Conservation (phyloP, 345 rosid genomes). For the Pseudoturritis turrita region DNA sequence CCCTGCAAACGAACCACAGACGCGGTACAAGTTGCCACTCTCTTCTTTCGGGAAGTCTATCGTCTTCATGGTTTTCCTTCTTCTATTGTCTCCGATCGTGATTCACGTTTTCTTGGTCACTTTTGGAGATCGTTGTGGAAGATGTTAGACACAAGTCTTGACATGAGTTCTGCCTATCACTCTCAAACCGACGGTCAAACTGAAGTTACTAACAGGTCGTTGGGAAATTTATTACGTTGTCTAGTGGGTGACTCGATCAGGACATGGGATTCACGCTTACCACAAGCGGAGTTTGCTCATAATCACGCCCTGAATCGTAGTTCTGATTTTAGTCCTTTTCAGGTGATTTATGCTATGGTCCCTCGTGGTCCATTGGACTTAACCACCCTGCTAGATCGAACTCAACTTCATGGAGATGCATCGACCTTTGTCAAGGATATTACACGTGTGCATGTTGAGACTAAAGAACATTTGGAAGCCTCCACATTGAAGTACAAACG, state of each 20-base stretch:
- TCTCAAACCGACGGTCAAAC: neutral
- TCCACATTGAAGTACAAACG: neutral
- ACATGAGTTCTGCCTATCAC: neutral
- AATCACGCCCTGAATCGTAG: neutral
- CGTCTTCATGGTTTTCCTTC: neutral
- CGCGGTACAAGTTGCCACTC: neutral
- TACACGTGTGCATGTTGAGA: neutral
- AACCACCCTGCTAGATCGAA: neutral
- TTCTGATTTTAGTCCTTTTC: neutral
- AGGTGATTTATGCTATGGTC: neutral
- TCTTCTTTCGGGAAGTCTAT: neutral
- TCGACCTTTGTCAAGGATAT: neutral
- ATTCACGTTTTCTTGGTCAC: neutral
- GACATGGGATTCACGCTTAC: neutral
- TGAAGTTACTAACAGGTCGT: neutral
- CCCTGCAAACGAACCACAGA: neutral
- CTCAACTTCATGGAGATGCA: neutral
- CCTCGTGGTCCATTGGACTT: neutral
- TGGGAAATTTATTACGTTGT: neutral
- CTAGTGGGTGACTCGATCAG: neutral
- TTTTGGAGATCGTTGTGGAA: neutral
- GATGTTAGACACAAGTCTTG: neutral
- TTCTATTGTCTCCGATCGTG: neutral
- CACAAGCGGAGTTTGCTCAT: neutral
- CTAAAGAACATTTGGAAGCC: neutral